Evolutionary conservation across 2,329 filamentous ascomycete genomes (phyloP).

Genomic region (Xylaria sp.): DNA sequence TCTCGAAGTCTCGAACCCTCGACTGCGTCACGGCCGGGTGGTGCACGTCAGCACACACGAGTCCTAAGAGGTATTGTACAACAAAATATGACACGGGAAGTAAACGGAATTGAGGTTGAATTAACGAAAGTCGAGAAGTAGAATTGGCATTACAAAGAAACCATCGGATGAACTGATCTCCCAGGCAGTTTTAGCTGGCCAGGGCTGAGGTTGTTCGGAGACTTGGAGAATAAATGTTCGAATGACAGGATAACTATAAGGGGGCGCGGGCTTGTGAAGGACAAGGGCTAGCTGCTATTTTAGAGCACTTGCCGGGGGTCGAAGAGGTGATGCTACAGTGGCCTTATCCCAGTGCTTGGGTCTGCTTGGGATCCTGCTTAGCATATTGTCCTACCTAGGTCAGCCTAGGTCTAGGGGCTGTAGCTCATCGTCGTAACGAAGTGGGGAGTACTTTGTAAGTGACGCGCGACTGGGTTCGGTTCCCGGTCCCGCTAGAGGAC

Average conservation of each 20-base stretch:
- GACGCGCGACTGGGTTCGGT: not conserved
- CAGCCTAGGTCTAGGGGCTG: not conserved
- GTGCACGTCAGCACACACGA: conserved; percentile 31
- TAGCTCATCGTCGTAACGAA: conserved; percentile 28
- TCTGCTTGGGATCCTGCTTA: conserved; percentile 38
- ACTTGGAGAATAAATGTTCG: conserved; percentile 22
- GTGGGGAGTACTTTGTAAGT: conserved; percentile 5
- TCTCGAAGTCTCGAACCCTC: conserved; percentile 29
- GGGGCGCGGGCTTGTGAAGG: conserved; percentile 28
- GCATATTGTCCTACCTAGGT: not conserved
- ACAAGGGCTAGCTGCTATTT: conserved; percentile 34
- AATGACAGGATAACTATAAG: conserved; percentile 24
- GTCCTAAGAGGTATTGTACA: conserved; percentile 27
- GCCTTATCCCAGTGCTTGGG: conserved; percentile 49
- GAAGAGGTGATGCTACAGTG: conserved; percentile 49
- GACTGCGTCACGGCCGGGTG: conserved; percentile 25
- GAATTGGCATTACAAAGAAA: conserved; percentile 55
- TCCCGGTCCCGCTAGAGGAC: not conserved
- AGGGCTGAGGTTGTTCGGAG: conserved; percentile 22
- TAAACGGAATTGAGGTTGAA: conserved; percentile 40
- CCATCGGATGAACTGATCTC: conserved; percentile 31
- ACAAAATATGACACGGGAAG: conserved; percentile 29
- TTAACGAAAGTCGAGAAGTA: conserved; percentile 57
- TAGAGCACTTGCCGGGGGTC: conserved; percentile 24
- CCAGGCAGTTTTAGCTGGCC: conserved; percentile 34